phyloP scores from a whole-genome alignment of 371 early-diverging fungal species.

The Mortierella sp. region DNA sequence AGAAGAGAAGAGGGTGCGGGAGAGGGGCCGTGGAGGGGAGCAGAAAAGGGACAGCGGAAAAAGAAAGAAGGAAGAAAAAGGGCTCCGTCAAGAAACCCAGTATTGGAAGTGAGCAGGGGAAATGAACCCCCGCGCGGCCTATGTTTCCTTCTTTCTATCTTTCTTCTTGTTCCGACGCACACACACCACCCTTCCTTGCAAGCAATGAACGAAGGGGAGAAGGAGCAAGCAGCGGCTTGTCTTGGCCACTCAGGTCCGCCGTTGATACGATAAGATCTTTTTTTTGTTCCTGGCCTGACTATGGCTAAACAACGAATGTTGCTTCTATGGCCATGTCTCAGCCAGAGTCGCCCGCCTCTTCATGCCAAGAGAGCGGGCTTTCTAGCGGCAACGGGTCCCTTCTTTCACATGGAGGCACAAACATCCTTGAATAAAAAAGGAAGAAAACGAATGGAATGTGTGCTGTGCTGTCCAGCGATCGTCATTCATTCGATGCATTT shows the following conservation, averaged over 20 bases:
- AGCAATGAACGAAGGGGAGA: background rate
- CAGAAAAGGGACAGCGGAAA: background rate
- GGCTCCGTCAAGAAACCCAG: background rate
- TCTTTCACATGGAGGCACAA: no score
- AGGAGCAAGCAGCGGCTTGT: background rate
- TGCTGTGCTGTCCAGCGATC: no score
- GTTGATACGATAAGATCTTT: background rate
- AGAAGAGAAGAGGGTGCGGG: background rate
- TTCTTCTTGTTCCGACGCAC: background rate
- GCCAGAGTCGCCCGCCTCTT: background rate
- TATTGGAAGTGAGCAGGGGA: background rate
- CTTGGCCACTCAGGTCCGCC: background rate
- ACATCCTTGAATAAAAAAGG: no score
- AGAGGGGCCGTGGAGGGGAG: background rate
- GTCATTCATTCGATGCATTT: no score
- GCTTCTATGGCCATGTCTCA: background rate
- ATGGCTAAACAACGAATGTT: background rate
- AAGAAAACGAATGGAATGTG: no score
- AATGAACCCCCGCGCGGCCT: background rate
- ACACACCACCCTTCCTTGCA: background rate
- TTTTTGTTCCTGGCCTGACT: background rate
- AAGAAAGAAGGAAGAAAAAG: constrained; percentile 2
- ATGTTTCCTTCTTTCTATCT: no score
- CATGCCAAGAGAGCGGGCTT: background rate
- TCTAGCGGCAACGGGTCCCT: background rate